Evolutionary conservation across 176 grass and related monocot species (phyloP).

Genomic region (Carex kokanica): DNA sequence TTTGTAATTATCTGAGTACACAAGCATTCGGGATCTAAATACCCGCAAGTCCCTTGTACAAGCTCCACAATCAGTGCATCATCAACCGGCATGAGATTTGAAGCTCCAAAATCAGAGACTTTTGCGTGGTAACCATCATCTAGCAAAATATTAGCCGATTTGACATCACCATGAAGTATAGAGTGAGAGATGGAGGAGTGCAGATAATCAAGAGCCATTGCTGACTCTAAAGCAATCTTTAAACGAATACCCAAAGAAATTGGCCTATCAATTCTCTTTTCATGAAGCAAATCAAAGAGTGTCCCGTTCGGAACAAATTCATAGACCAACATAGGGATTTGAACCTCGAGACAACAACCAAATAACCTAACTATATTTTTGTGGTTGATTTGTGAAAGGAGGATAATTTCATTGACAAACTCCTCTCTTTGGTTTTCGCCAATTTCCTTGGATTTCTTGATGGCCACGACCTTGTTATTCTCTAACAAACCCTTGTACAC

Average conservation of each 20-base stretch:
- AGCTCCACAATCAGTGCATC: neutral
- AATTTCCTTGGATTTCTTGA: neutral
- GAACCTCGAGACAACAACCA: constrained; percentile 26
- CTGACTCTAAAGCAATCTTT: neutral
- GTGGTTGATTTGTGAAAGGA: constrained; percentile 16
- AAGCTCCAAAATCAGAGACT: constrained; percentile 18
- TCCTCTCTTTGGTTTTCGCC: neutral
- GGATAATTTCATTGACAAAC: constrained; percentile 32
- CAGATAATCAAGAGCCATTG: constrained; percentile 2
- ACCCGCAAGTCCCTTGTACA: neutral
- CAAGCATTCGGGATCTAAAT: constrained; percentile 7
- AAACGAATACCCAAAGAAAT: constrained; percentile 13
- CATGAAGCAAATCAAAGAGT: constrained; percentile 17
- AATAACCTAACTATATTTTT: constrained; percentile 3
- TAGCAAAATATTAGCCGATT: constrained; percentile 11
- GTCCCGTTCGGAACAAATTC: neutral
- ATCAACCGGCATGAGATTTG: neutral
- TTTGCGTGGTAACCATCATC: neutral
- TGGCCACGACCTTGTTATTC: neutral
- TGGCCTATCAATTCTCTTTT: neutral
- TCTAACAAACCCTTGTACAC: neutral
- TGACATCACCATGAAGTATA: constrained; percentile 23
- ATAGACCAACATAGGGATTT: constrained; percentile 38
- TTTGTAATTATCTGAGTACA: constrained; percentile 1
- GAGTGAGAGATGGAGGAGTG: neutral